A percentile compares a stretch with the other conserved stretches of the same genome.
Conservation (phyloP, 176 grass and related monocot genomes). For the Chrysopogon serrulatus region DNA sequence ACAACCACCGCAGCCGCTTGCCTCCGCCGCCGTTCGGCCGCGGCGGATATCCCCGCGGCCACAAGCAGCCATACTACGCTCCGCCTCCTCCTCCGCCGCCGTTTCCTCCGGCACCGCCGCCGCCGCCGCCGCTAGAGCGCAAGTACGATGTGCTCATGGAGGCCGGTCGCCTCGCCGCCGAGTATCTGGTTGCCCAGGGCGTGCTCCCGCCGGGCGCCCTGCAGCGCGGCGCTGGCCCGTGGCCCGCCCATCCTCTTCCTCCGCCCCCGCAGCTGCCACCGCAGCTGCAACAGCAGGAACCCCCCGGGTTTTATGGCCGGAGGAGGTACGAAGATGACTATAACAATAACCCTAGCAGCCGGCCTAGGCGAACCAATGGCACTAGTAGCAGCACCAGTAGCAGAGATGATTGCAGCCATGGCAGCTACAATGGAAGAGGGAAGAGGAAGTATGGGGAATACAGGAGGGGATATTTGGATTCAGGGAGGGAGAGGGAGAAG, state of each 20-base stretch:
- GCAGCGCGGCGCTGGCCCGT: constrained; percentile 28
- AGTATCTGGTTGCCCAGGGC: constrained; percentile 78
- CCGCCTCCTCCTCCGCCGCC: neutral
- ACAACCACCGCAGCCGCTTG: constrained; percentile 31
- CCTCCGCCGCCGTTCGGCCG: constrained; percentile 32
- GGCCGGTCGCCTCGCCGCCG: constrained; percentile 89
- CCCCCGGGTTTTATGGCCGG: constrained; percentile 22
- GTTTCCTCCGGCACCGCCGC: neutral
- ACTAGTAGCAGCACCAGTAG: constrained; percentile 6
- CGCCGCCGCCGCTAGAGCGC: constrained; percentile 9
- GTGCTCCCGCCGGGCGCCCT: constrained; percentile 61
- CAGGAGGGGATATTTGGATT: constrained; percentile 48
- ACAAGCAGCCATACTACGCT: constrained; percentile 25
- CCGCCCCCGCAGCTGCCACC: constrained; percentile 6
- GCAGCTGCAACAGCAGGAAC: constrained; percentile 13
- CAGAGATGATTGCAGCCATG: constrained; percentile 39
- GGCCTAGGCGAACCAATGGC: constrained; percentile 23
- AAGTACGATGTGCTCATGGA: constrained; percentile 86
- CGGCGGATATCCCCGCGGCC: constrained; percentile 24
- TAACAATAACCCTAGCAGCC: constrained; percentile 19
- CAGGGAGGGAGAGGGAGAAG: constrained; percentile 51
- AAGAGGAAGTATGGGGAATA: constrained; percentile 58
- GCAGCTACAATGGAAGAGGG: constrained; percentile 52
- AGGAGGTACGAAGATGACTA: constrained; percentile 67
- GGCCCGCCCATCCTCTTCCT: constrained; percentile 13